These are phyloP conservation scores for Chalciporus chontae DNA, from an alignment of 768 basidiomycete species.

Conservation along the genomic window DNA sequence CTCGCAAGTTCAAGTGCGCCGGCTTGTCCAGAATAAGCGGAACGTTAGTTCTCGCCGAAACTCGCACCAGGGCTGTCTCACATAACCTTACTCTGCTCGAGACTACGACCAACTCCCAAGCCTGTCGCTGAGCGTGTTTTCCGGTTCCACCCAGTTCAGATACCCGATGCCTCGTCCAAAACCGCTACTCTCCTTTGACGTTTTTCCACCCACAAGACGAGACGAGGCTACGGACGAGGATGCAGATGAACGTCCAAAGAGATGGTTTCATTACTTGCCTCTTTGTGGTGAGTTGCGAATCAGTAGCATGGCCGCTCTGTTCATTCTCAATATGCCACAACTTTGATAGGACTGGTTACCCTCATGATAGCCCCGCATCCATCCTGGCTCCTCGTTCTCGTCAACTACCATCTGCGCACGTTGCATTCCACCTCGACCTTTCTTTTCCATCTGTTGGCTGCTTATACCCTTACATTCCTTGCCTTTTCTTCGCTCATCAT, in stretches of 20 bases:
- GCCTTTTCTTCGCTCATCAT: constrained; percentile 71
- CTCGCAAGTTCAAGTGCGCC: too few species aligned
- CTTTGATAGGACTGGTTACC: constrained; percentile 41
- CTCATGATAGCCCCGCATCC: constrained; percentile 73
- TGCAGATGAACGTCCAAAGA: constrained; percentile 37
- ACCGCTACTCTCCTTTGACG: constrained; percentile 30
- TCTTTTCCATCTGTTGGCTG: constrained; percentile 50
- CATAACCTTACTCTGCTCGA: too few species aligned
- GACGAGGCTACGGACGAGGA: constrained; percentile 23
- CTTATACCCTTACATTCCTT: constrained; percentile 66
- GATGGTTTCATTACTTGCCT: constrained; percentile 58
- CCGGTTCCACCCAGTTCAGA: not conserved
- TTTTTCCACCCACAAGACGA: constrained; percentile 12
- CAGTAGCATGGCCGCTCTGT: not conserved
- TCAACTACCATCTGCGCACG: constrained; percentile 61
- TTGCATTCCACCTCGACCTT: constrained; percentile 47
- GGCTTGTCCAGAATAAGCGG: too few species aligned
- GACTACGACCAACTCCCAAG: too few species aligned
- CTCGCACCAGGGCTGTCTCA: too few species aligned
- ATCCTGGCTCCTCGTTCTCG: constrained; percentile 63
- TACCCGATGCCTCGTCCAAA: constrained; percentile 18
- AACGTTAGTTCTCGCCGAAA: too few species aligned
- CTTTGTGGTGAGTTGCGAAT: constrained; percentile 43
- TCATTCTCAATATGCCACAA: constrained; percentile 4
- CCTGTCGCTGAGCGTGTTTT: not conserved